Evolutionary conservation across 768 basidiomycete species (phyloP), one percentile per base, ranked within the genome.

Genomic region (Cystoderma amianthinum): DNA sequence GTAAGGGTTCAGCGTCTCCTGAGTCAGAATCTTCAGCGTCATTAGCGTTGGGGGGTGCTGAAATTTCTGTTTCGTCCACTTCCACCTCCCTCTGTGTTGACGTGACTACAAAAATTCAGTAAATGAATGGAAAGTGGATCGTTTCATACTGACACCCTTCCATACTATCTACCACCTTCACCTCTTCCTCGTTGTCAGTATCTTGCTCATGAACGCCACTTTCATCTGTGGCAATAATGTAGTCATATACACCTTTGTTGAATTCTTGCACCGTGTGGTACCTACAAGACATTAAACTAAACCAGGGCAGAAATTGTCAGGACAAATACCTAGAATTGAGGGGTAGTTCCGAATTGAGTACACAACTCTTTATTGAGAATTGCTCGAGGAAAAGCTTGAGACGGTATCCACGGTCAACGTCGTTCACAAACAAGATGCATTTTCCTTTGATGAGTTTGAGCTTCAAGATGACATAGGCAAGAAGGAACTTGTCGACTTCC

Each of bases 181-280:
- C 62, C 13, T 64, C 66, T 11, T 63, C 62, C 1, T 59, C 60
- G 10, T 59, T 62, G 4, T 57, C 58, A 28, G 65, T 74, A 9
- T 68, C 63, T 40, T 77, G 77, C 1, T 67, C 64, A 3, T 65
- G 68, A 3, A 69, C 67, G 1, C 79, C 77, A 43, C 79, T 80
- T 62, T 98, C 96, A 55, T 98, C 95, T 7, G 94, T 95, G 1
- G 96, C 96, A 41, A 99, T 96, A 48, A 98, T 92, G 59, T 98
- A 97, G 58, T 99, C 93, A 52, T 97, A 98, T 5, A 96, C 90
- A 2, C 96, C 96, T 51, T 90, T 88, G 62, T 99, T 99, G 56
- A 99, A 99, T 61, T 97, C 96, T 52, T 99, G 94, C 1, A 99
- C 96, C 2, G 85, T 85, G 54, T 99, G 96, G 54, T 93, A 96